Evolutionary conservation across 1,284 basidiomycete genomes (phyloP).

Genomic region (Singerocomus inundabilis): DNA sequence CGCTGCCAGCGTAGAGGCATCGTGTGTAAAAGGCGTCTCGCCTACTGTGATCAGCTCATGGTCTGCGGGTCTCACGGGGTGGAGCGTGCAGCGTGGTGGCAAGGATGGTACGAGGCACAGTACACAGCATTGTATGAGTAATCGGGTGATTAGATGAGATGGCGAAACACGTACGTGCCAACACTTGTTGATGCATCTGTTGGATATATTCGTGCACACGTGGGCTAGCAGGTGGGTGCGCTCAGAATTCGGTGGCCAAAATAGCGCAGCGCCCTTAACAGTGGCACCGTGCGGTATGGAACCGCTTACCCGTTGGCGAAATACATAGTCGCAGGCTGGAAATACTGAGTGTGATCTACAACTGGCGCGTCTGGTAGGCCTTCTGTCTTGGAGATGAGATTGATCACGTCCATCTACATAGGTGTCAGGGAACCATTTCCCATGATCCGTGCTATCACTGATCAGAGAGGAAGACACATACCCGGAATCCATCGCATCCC

Average conservation of each 20-base stretch:
- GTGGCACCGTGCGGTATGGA: conserved; percentile 13
- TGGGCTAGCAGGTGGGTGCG: conserved; percentile 41
- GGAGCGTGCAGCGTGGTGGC: neutral
- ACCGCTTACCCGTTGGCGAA: conserved; percentile 58
- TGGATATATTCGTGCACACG: conserved; percentile 66
- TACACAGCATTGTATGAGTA: conserved; percentile 4
- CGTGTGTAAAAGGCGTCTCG: conserved; percentile 60
- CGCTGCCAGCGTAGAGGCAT: conserved; percentile 46
- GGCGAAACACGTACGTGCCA: conserved; percentile 48
- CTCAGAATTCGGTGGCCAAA: conserved; percentile 8
- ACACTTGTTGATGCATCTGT: conserved; percentile 62
- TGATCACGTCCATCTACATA: conserved; percentile 74
- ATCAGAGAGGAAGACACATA: conserved; percentile 24
- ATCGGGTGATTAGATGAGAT: conserved; percentile 17
- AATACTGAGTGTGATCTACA: conserved; percentile 46
- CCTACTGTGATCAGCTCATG: conserved; percentile 66
- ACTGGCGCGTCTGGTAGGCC: conserved; percentile 68
- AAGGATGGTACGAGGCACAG: conserved; percentile 1
- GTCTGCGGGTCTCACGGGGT: conserved; percentile 33
- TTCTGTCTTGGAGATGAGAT: conserved; percentile 61
- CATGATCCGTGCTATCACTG: neutral
- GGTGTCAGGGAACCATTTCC: neutral
- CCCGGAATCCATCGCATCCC: conserved; percentile 75
- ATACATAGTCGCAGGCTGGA: conserved; percentile 55
- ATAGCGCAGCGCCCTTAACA: conserved; percentile 1